These are phyloP conservation scores for Pythium phragmitis DNA, from an alignment of 352 stramenopile genomes.

Conservation along the genomic window DNA sequence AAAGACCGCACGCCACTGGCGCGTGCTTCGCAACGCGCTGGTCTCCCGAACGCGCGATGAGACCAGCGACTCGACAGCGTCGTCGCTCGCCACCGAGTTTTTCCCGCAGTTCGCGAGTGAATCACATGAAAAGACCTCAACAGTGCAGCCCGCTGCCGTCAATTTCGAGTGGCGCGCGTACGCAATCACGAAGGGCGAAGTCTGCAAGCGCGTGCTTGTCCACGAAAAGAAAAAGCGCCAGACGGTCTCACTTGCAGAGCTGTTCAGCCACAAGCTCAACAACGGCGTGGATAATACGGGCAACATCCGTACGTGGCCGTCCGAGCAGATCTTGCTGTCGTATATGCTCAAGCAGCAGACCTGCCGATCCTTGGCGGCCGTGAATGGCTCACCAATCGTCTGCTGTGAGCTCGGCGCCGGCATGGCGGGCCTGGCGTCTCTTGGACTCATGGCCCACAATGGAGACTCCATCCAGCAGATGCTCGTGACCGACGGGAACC, in stretches of 20 bases:
- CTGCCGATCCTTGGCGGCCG: constrained; percentile 28
- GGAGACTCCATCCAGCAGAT: constrained; percentile 39
- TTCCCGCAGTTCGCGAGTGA: constrained; percentile 43
- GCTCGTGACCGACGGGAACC: constrained; percentile 78
- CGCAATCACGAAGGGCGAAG: constrained; percentile 23
- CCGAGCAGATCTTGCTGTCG: constrained; percentile 69
- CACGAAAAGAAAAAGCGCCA: constrained; percentile 71
- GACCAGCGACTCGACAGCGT: constrained; percentile 42
- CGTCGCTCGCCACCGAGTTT: constrained; percentile 60
- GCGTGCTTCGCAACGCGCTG: constrained; percentile 62
- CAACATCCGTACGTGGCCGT: constrained; percentile 87
- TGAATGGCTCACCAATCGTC: constrained; percentile 19
- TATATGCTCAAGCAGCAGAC: constrained; percentile 53
- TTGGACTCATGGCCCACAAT: constrained; percentile 59
- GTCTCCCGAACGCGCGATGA: constrained; percentile 32
- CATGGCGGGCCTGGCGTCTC: constrained; percentile 71
- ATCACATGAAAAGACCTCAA: not conserved
- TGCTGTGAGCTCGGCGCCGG: constrained; percentile 75
- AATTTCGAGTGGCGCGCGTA: constrained; percentile 61
- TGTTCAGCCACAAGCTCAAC: constrained; percentile 78
- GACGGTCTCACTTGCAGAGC: constrained; percentile 52
- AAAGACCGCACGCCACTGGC: constrained; percentile 66
- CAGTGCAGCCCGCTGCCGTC: constrained; percentile 12
- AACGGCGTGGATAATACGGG: constrained; percentile 85
- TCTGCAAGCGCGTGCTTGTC: constrained; percentile 35